A percentile compares a stretch with the other conserved stretches of the same genome.
Evolutionary conservation across 768 basidiomycete species (phyloP).

Genomic region (Termitomyces sp.): DNA sequence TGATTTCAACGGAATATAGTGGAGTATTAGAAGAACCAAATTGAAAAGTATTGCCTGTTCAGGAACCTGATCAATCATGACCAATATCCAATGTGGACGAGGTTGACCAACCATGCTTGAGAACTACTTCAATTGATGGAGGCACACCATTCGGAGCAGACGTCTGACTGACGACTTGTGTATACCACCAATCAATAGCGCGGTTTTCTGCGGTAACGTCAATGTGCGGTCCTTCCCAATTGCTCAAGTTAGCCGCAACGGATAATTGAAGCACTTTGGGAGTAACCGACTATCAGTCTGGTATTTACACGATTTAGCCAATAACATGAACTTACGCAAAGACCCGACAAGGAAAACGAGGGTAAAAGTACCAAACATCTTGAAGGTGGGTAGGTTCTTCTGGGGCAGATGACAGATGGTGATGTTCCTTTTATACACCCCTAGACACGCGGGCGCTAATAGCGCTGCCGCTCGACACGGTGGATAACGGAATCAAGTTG

Average conservation of each 20-base stretch:
- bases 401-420: neutral
- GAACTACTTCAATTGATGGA: slow-evolving; percentile 12
- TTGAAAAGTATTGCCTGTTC: slow-evolving; percentile 12
- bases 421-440: slow-evolving; percentile 7
- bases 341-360: neutral
- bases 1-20: slow-evolving; percentile 8
- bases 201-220: slow-evolving; percentile 8
- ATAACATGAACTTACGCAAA: slow-evolving; percentile 2
- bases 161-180: slow-evolving; percentile 9
- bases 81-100: neutral
- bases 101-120: slow-evolving; percentile 11
- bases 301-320: neutral
- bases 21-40: slow-evolving; percentile 8
- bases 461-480: neutral
- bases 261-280: slow-evolving; percentile 17
- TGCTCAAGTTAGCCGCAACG: slow-evolving; percentile 4
- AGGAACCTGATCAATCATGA: neutral
- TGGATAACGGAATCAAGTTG: neutral
- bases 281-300: neutral
- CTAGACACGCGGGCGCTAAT: neutral
- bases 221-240: slow-evolving; percentile 14
- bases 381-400: neutral
- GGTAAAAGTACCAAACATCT: neutral
- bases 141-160: slow-evolving; percentile 11
- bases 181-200: slow-evolving; percentile 16